Percentiles rank a stretch among this genome's conserved stretches.
Evolutionary conservation across 108 stramenopile species (phyloP).

Genomic region (Cyclostephanos invisitatus): DNA sequence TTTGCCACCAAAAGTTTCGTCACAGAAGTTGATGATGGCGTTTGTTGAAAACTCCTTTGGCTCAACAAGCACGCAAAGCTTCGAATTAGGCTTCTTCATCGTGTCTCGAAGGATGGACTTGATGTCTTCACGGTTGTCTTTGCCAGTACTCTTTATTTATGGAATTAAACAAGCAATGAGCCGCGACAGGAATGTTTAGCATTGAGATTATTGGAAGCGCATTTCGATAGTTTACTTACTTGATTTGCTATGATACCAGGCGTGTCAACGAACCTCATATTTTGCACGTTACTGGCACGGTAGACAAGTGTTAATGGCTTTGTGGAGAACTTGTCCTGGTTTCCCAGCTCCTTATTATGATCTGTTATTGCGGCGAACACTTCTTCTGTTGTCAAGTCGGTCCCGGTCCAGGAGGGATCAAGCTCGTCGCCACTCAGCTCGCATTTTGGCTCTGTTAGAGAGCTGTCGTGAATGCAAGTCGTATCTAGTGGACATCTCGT

Average conservation of each 20-base stretch:
- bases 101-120: slow-evolving; percentile 64
- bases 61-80: slow-evolving; percentile 75
- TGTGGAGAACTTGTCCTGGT: slow-evolving; percentile 63
- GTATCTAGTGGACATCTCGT: slow-evolving; percentile 79
- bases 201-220: not conserved
- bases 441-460: slow-evolving; percentile 44
- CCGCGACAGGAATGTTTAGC: not conserved
- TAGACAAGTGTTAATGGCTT: slow-evolving; percentile 62
- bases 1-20: slow-evolving; percentile 58
- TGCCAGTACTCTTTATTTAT: slow-evolving; percentile 43
- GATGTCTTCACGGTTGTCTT: slow-evolving; percentile 76
- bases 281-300: slow-evolving; percentile 68
- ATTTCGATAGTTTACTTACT: slow-evolving; percentile 16
- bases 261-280: slow-evolving; percentile 66
- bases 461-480: slow-evolving; percentile 71
- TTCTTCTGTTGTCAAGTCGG: slow-evolving; percentile 53
- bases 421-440: slow-evolving; percentile 67
- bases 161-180: not conserved
- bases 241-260: slow-evolving; percentile 72
- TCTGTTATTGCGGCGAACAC: slow-evolving; percentile 68
- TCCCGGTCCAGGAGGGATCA: slow-evolving; percentile 30
- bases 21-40: slow-evolving; percentile 71
- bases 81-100: slow-evolving; percentile 66
- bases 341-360: slow-evolving; percentile 59
- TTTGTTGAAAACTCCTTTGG: slow-evolving; percentile 77